phyloP scores from a whole-genome alignment of 495 filamentous ascomycete genomes.

The Diplogelasinospora grovesii region DNA sequence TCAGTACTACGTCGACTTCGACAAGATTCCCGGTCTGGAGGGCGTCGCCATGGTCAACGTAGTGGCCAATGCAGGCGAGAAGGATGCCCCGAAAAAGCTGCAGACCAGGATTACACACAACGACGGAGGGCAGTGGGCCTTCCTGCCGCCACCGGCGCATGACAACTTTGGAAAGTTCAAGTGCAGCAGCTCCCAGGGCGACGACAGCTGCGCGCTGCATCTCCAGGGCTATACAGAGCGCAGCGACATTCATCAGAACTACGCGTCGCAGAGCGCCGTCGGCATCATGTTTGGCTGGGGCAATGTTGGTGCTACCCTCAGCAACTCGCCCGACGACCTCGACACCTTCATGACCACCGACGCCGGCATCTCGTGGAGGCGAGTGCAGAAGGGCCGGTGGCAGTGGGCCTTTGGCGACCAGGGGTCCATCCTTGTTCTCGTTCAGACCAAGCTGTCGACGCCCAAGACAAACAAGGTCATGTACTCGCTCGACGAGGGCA shows the following conservation, averaged over 20 bases:
- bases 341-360: slow-evolving; percentile 86
- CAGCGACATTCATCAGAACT: slow-evolving; percentile 67
- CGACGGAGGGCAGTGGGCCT: slow-evolving; percentile 81
- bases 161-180: slow-evolving; percentile 67
- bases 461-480: slow-evolving; percentile 58
- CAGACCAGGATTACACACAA: slow-evolving; percentile 92
- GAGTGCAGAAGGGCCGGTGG: slow-evolving; percentile 75
- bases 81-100: slow-evolving; percentile 62
- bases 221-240: slow-evolving; percentile 94
- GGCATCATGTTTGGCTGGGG: slow-evolving; percentile 88
- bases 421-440: slow-evolving; percentile 84
- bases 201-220: slow-evolving; percentile 73
- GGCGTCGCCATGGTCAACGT: slow-evolving; percentile 83
- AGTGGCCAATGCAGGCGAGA: slow-evolving; percentile 63
- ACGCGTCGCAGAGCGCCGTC: slow-evolving; percentile 79
- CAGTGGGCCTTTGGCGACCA: slow-evolving; percentile 94
- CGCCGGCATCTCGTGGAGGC: slow-evolving; percentile 81
- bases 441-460: slow-evolving; percentile 34
- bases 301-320: slow-evolving; percentile 74
- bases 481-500: slow-evolving; percentile 76
- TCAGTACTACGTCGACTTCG: slow-evolving; percentile 81
- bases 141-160: slow-evolving; percentile 57
- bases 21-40: slow-evolving; percentile 87
- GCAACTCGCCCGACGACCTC: slow-evolving; percentile 51
- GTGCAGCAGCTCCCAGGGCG: slow-evolving; percentile 52